Evolutionary conservation across 1,139 yeast genomes (phyloP).

Genomic region (Blastobotrys serpentis): DNA sequence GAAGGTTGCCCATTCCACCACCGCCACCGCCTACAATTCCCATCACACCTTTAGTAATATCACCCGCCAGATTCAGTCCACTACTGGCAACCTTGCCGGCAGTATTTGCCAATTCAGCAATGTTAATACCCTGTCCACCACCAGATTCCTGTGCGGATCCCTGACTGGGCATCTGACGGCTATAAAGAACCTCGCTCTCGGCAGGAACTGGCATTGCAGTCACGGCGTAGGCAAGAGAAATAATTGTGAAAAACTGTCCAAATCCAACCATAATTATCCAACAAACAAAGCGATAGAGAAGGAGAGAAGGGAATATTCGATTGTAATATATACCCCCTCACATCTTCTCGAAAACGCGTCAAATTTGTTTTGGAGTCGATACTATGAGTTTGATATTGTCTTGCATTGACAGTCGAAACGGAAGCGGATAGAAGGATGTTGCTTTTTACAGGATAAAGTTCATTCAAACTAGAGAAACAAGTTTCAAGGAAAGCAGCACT

Average conservation of each 20-base stretch:
- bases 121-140: neutral
- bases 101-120: neutral
- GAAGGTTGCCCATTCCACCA: neutral
- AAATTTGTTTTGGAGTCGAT: no score
- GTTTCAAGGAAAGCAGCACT: no score
- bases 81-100: conserved; percentile 1
- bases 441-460: no score
- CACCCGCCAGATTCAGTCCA: conserved; percentile 6
- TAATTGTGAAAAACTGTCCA: neutral
- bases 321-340: no score
- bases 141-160: neutral
- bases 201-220: neutral
- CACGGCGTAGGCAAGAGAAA: neutral
- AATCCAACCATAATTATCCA: neutral
- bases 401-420: no score
- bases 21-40: conserved; percentile 1
- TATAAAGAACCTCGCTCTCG: no score
- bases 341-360: no score
- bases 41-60: conserved; percentile 6
- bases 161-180: neutral
- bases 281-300: no score
- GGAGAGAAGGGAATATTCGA: no score
- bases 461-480: no score
- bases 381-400: no score
- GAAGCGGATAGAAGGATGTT: no score